These are phyloP conservation scores for Amorphotheca resinae DNA, from an alignment of 495 filamentous ascomycete species.

Conservation along the genomic window DNA sequence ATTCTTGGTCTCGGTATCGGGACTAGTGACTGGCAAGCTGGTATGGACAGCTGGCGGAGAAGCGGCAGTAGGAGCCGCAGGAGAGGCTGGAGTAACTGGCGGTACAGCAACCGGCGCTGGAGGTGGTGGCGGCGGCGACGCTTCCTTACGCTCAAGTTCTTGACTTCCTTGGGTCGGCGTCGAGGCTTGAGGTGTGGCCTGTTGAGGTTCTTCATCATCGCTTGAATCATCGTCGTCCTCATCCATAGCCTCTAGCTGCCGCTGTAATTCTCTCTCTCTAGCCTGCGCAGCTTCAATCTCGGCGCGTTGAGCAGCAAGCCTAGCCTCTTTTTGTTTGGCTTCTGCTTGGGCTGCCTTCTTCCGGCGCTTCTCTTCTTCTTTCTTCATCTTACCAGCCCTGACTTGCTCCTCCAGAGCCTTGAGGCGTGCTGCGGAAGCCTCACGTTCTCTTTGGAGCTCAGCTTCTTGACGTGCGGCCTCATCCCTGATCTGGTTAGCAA, in stretches of 20 bases:
- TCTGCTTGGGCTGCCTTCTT: slow-evolving; percentile 79
- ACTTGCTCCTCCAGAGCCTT: slow-evolving; percentile 89
- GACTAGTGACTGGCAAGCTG: slow-evolving; percentile 10
- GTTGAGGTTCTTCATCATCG: slow-evolving; percentile 75
- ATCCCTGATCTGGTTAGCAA: slow-evolving; percentile 43
- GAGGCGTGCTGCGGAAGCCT: slow-evolving; percentile 70
- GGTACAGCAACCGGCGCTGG: slow-evolving; percentile 29
- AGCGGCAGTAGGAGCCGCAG: not conserved
- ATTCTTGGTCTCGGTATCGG: slow-evolving; percentile 45
- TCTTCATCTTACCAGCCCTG: slow-evolving; percentile 88
- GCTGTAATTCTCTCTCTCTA: slow-evolving; percentile 75
- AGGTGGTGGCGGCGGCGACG: slow-evolving; percentile 33
- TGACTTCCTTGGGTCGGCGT: slow-evolving; percentile 57
- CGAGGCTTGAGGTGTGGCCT: slow-evolving; percentile 69
- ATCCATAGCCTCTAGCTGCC: slow-evolving; percentile 72
- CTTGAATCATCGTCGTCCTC: slow-evolving; percentile 54
- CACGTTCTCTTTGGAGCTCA: slow-evolving; percentile 65
- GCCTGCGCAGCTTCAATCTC: slow-evolving; percentile 87
- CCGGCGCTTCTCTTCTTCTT: slow-evolving; percentile 83
- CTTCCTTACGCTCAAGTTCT: slow-evolving; percentile 39
- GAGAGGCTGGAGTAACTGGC: slow-evolving; percentile 27
- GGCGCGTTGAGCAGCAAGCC: slow-evolving; percentile 71
- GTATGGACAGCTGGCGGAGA: not conserved
- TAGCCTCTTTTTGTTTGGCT: slow-evolving; percentile 79
- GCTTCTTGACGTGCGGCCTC: slow-evolving; percentile 65